Base-by-base conservation (phyloP, 805 yeast species). In the Candida silvicultrix region DNA sequence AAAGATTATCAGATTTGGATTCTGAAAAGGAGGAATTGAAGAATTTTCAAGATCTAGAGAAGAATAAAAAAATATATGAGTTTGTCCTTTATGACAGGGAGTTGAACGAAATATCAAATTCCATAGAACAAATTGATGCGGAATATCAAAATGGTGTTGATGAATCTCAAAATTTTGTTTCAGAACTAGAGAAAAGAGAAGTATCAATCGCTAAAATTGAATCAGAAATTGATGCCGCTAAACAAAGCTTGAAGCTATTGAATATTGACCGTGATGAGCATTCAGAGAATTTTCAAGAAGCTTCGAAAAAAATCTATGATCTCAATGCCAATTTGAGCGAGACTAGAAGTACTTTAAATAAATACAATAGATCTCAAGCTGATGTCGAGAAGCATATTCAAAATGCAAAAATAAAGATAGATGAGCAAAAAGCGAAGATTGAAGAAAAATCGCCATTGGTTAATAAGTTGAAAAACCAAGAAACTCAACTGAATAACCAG, bases 31-130 rank as follows among this genome's bases (percentile, higher is more conserved):
- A 77, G 45, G 95, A 88, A 57, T 70, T 89, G 52, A 81, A 79
- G 53, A 74, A 77, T 44, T 89, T 72, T 60, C 95, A 87, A 56
- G 70, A 68, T 19, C 68, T 82, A 23, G 94, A 85, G 53, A 79
- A 77, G 47, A 73, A 76, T 46, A 79, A 85, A 52, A 85, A 88
- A 58, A 75, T 81, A 29, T 72, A 79, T 16, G 96, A 90, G 54
- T 89, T 78, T 63, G 80, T 84, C 31, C 65, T 90, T 10, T 81
- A 80, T 57, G 94, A 85, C 58, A 74, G 92, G 43, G 98, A 94
- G 62, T 64, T 85, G 45, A 72, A 69, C 40, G 83, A 79, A 37
- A 66, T 88, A 22, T 77, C 75, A 25, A 73, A 73, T 19, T 75
- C 78, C 40, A 77, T 86, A 28, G 89, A 81, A 44, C 66, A 63